Evolutionary conservation across 2,329 filamentous ascomycete species (phyloP), one percentile per base, ranked within the genome.

Genomic region (Exophiala calicioides): DNA sequence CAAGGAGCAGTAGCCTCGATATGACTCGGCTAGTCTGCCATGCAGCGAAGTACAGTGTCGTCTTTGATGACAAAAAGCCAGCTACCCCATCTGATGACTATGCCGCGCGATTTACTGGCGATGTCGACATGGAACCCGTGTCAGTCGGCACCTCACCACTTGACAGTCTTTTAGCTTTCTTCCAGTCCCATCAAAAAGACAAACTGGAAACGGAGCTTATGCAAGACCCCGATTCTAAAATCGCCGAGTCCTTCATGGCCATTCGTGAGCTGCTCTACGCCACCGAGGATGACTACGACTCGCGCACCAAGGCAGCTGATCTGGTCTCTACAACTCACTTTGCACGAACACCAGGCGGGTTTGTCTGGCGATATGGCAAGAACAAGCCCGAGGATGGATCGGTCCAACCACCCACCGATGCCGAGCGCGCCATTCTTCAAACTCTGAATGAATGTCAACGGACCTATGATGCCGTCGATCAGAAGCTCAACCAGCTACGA

Each of bases 111-210:
- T 53, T 66, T 3, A 49, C 52, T 0, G 44, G 61, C 9, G 52
- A 53, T 13, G n/a, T 39, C 13, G 23, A 4, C 4, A 40, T 40
- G 26, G 34, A 46, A 20, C 57, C 63, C 0, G 32, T 68, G 1
- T 56, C 68, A 0, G 58, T 72, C 1, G 70, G 71, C 0, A 68
- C 65, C 0, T 69, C 67, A 1, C 64, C 69, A 2, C 60, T 72
- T 47, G 70, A 73, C 34, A 60, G 68, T 0, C 13, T 73, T 2
- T 30, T 71, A 0, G 50, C 68, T 0, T 73, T 70, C 41, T 55
- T 62, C 19, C 18, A 45, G 4, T 58, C 63, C 2, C 60, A 63
- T 9, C 43, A 59, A 4, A 27, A 45, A 4, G 42, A 19, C 3
- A 3, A 16, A 5, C 5, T 7, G 12, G 31, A 44, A 6, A 15